phyloP scores from a whole-genome alignment of 1,139 yeast genomes.

The Magnusiomyces suaveolens region DNA sequence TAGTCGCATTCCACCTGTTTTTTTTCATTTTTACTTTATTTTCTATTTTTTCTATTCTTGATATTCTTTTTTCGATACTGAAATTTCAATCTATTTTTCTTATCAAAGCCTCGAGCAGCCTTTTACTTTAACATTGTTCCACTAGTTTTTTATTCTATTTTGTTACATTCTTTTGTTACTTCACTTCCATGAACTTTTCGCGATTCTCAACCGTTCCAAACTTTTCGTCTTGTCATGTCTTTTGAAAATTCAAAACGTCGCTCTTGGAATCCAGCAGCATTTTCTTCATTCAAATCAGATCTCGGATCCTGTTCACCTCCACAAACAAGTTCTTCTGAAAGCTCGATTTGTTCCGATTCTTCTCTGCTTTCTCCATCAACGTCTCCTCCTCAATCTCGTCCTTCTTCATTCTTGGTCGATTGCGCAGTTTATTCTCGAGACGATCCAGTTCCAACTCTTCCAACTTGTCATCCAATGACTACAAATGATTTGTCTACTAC shows the following conservation, averaged over 20 bases:
- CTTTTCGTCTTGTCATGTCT: not conserved
- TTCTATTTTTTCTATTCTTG: not conserved
- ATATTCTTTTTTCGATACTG: too few species aligned
- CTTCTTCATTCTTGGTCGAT: not conserved
- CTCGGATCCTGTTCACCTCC: not conserved
- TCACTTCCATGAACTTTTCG: not conserved
- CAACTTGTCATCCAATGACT: too few species aligned
- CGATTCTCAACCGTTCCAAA: not conserved
- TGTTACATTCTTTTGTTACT: not conserved
- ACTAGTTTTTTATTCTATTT: too few species aligned
- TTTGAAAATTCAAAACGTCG: not conserved
- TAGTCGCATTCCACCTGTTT: not conserved
- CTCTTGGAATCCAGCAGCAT: not conserved
- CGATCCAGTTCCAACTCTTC: not conserved
- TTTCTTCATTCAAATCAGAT: not conserved
- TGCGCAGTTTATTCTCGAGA: not conserved
- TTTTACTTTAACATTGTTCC: too few species aligned
- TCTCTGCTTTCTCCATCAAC: not conserved
- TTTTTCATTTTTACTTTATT: not conserved
- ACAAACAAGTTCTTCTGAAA: not conserved
- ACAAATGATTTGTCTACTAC: too few species aligned
- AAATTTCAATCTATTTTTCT: not conserved
- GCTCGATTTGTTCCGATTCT: not conserved
- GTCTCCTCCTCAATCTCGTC: not conserved
- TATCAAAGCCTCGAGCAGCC: too few species aligned